Evolutionary conservation across 2,329 filamentous ascomycete genomes (phyloP).

Genomic region (Colletotrichum sp.): DNA sequence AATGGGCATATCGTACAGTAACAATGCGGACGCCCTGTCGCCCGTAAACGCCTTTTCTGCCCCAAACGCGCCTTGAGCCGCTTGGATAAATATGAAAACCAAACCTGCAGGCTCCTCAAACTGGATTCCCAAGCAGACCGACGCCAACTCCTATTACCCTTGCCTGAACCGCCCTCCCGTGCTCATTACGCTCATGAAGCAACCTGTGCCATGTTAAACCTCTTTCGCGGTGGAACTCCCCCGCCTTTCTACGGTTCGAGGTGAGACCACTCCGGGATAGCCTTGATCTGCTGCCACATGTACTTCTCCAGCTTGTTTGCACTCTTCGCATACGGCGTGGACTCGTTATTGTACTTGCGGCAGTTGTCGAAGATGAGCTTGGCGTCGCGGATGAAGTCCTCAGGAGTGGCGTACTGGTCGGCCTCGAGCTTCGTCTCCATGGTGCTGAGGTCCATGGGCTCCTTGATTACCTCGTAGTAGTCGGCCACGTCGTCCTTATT

Average conservation of each 20-base stretch:
- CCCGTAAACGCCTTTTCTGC: not conserved
- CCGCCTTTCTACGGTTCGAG: conserved; percentile 51
- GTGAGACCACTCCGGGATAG: conserved; percentile 90
- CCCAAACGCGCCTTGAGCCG: not conserved
- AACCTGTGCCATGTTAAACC: not conserved
- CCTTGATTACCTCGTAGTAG: conserved; percentile 98
- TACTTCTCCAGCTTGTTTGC: conserved; percentile 92
- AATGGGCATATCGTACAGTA: not conserved
- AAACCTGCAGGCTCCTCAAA: not conserved
- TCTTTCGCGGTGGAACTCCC: not conserved
- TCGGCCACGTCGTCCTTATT: conserved; percentile 97
- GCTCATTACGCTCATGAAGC: not conserved
- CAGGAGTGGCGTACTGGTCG: conserved; percentile 87
- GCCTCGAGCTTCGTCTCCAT: conserved; percentile 97
- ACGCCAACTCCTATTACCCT: conserved; percentile 5
- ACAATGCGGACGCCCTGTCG: not conserved
- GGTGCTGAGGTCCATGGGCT: conserved; percentile 94
- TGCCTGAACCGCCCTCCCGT: not conserved
- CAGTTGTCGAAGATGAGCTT: conserved; percentile 94
- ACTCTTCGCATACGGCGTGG: conserved; percentile 91
- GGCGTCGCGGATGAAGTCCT: conserved; percentile 91
- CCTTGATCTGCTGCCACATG: conserved; percentile 93
- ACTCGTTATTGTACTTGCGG: conserved; percentile 95
- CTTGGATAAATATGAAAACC: not conserved
- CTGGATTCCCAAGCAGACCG: not conserved